Evolutionary conservation across 1,139 yeast genomes (phyloP), one percentile per base, ranked within the genome.

Genomic region (Suhomyces panamericanus): DNA sequence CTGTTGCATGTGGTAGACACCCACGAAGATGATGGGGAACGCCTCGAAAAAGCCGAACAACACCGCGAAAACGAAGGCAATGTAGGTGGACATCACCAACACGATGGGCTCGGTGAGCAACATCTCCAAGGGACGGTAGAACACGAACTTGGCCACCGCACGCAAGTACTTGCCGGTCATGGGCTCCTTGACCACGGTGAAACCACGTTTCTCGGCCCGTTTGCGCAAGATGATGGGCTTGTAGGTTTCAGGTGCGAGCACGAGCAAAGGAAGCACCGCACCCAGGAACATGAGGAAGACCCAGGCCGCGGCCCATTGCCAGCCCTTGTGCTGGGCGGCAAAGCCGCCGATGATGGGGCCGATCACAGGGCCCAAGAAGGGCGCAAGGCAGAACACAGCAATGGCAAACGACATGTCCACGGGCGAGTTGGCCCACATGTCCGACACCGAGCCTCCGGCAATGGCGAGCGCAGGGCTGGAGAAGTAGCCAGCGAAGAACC

Each of bases 341-440:
- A 82, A 87, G 0, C 90, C 89, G 44, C 95, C 96, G 59, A 87
- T 78, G 42, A 87, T 74, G 16, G 96, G 96, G 38, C 95, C 95
- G 41, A 87, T 64, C 35, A 85, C 86, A 1, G 96, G 96, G 49
- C 95, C 95, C 62, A 84, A 75, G 57, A 82, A 83, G 34, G 88
- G 89, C 33, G 83, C 85, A 54, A 80, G 67, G 67, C 85, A 81
- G 67, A 83, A 87, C 43, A 78, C 70, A 2, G 88, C 80, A 79
- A 86, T 78, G 15, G 93, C 91, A 14, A 83, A 56, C 13, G 87
- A 85, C 58, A 81, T 67, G 57, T 81, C 81, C 37, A 74, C 76
- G n/a, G 81, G 80, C 35, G 73, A 77, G 26, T 53, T 50, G 3
- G 64, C 55, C 84, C 88, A 85, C 35, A 85, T 66, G 64, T 90